Evolutionary conservation across 1,284 basidiomycete species (phyloP).

Genomic region (Cystobasidium sp.): DNA sequence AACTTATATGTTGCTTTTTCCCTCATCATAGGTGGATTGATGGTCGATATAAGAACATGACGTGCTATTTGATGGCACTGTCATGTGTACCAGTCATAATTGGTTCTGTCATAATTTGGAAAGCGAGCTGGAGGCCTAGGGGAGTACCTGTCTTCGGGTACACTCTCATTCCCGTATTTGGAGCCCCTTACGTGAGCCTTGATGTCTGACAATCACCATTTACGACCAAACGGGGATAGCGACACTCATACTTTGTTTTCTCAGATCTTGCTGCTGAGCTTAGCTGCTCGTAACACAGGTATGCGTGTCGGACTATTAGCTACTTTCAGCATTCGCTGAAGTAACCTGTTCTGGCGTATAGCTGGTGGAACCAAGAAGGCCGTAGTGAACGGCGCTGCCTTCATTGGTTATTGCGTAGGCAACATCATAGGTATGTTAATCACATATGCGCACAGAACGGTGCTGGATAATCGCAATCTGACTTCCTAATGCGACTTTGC

Average conservation of each 20-base stretch:
- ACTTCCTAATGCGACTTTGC: neutral
- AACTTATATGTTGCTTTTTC: neutral
- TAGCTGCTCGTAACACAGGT: slow-evolving; percentile 7
- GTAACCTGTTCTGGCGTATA: neutral
- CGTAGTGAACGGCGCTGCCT: neutral
- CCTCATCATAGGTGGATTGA: neutral
- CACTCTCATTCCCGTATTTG: slow-evolving; percentile 10
- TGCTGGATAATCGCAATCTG: neutral
- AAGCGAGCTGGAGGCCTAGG: neutral
- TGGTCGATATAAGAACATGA: slow-evolving; percentile 7
- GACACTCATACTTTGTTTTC: neutral
- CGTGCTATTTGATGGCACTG: neutral
- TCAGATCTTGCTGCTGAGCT: slow-evolving; percentile 3
- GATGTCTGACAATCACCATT: neutral
- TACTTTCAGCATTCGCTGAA: neutral
- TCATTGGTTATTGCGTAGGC: slow-evolving; percentile 2
- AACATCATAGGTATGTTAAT: slow-evolving; percentile 2
- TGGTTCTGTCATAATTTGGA: neutral
- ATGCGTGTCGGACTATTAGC: neutral
- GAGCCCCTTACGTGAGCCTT: slow-evolving; percentile 6
- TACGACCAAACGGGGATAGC: no score
- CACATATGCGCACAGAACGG: neutral
- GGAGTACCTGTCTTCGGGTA: slow-evolving; percentile 6
- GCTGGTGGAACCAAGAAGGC: slow-evolving; percentile 3
- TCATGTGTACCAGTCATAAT: slow-evolving; percentile 1